These are phyloP conservation scores for Gillenia trifoliata DNA, from an alignment of 306 rosid genomes.

Conservation along the genomic window DNA sequence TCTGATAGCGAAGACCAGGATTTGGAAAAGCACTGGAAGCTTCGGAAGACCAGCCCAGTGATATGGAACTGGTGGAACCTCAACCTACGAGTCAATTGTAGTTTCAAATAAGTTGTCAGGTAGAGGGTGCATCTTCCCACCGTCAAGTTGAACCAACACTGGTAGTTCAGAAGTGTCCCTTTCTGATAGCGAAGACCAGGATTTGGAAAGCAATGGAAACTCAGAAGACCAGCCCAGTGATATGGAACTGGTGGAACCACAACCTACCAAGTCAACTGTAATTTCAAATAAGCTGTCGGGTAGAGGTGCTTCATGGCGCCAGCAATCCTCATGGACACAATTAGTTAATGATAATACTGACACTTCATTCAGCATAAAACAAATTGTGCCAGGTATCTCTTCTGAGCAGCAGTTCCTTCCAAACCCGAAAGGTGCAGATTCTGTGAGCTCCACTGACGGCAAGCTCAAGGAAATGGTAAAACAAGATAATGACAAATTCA, in stretches of 20 bases:
- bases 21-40: conserved; percentile 12
- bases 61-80: conserved; percentile 20
- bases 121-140: conserved; percentile 16
- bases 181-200: conserved; percentile 16
- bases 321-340: conserved; percentile 78
- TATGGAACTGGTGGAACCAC: background rate
- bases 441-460: conserved; percentile 25
- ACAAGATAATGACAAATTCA: conserved; percentile 13
- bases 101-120: conserved; percentile 17
- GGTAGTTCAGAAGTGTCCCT: conserved; percentile 11
- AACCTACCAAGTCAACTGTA: background rate
- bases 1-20: conserved; percentile 13
- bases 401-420: conserved; percentile 25
- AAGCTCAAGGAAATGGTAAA: conserved; percentile 17
- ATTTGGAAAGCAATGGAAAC: conserved; percentile 14
- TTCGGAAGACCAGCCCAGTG: background rate
- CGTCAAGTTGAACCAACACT: conserved; percentile 19
- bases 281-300: conserved; percentile 18
- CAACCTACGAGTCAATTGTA: conserved; percentile 25
- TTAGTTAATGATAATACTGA: conserved; percentile 35
- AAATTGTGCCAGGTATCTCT: conserved; percentile 42
- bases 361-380: conserved; percentile 59
- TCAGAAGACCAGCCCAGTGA: background rate
- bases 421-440: conserved; percentile 14
- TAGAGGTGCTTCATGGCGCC: conserved; percentile 72